Conservation (phyloP, 208 protist genomes). For the Kentomonas sorsogonicus region DNA sequence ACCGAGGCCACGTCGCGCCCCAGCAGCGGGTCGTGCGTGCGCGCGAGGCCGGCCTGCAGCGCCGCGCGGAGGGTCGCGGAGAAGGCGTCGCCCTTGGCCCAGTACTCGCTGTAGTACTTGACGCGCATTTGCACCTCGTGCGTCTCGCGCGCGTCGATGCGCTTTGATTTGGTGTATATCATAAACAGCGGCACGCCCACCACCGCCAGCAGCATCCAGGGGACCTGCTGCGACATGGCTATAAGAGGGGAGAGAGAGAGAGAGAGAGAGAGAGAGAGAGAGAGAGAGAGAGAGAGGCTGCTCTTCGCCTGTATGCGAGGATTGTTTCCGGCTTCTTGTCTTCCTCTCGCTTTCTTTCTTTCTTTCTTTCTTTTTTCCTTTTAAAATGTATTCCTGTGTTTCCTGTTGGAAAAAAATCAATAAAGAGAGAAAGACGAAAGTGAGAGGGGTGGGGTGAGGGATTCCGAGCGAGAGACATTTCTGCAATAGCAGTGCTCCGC, state of each 20-base stretch:
- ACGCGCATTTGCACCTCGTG: conserved; percentile 81
- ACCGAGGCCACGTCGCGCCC: conserved; percentile 23
- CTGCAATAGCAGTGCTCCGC: too few species aligned
- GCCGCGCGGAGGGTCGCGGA: conserved; percentile 20
- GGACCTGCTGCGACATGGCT: conserved; percentile 39
- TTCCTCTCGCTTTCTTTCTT: background rate
- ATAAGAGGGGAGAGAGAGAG: background rate
- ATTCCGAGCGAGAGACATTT: background rate
- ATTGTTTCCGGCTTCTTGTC: too few species aligned
- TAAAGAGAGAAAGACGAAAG: background rate
- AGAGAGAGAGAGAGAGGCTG: background rate
- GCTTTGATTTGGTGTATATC: conserved; percentile 58
- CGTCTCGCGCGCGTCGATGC: conserved; percentile 73
- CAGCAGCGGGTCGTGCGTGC: conserved; percentile 30
- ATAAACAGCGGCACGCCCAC: conserved; percentile 61
- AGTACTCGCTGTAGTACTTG: conserved; percentile 76
- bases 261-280: conserved; percentile 11
- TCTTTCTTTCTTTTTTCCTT: background rate
- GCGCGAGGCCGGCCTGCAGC: conserved; percentile 20
- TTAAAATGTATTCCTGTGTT: background rate
- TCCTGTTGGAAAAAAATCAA: background rate
- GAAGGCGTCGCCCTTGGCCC: conserved; percentile 66
- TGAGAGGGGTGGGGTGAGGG: background rate
- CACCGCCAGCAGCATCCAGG: conserved; percentile 60
- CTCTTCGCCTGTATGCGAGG: too few species aligned